Evolutionary conservation across 164 flowering plant genomes (phyloP).

Genomic region (Aristolochia californica): DNA sequence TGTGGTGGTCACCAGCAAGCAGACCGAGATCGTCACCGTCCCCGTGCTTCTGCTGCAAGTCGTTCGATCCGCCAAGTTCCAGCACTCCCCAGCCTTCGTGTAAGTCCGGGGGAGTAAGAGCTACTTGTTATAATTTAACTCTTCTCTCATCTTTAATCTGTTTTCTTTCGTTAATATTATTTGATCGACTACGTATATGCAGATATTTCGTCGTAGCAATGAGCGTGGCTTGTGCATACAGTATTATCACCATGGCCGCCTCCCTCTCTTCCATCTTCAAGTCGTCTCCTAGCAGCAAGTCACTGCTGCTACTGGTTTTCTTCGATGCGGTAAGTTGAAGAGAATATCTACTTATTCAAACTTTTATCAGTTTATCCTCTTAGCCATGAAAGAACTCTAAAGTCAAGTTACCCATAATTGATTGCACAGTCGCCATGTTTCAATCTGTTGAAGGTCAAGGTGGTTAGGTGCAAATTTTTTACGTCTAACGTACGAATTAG

Average conservation of each 20-base stretch:
- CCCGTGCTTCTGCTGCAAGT: background rate
- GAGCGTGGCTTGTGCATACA: slow-evolving; percentile 36
- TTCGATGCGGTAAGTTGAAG: slow-evolving; percentile 64
- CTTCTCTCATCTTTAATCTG: background rate
- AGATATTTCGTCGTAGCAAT: slow-evolving; percentile 66
- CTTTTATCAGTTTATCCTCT: too few species aligned
- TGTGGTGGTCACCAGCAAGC: slow-evolving; percentile 19
- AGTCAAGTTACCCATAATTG: too few species aligned
- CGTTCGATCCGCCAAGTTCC: slow-evolving; percentile 7
- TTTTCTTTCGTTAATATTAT: background rate
- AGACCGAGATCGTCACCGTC: slow-evolving; percentile 8
- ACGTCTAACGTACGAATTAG: too few species aligned
- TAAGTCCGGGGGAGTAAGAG: too few species aligned
- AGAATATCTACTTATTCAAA: too few species aligned
- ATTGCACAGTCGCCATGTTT: too few species aligned
- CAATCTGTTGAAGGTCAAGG: too few species aligned
- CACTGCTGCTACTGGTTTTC: slow-evolving; percentile 23
- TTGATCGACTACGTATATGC: slow-evolving; percentile 5
- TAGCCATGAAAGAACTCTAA: too few species aligned
- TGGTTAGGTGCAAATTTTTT: too few species aligned
- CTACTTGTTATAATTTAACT: too few species aligned
- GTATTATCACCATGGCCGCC: slow-evolving; percentile 29
- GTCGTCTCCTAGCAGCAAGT: slow-evolving; percentile 16
- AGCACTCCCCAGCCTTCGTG: slow-evolving; percentile 23
- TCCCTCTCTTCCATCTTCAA: slow-evolving; percentile 27